Evolutionary conservation across 1,284 basidiomycete species (phyloP).

Genomic region (Rhodofomes roseus): DNA sequence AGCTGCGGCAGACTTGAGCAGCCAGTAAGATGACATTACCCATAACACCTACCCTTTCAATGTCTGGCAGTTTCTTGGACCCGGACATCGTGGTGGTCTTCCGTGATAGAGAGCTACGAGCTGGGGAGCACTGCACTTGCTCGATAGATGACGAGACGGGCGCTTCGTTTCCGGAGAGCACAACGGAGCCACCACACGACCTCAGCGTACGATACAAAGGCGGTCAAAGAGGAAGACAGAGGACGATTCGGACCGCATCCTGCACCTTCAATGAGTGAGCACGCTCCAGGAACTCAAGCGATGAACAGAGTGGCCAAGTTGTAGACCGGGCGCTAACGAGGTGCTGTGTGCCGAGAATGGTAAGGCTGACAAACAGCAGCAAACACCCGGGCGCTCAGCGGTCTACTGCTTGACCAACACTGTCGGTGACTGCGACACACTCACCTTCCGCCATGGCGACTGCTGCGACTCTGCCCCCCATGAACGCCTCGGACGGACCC

Average conservation of each 20-base stretch:
- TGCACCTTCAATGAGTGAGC: background rate
- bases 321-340: background rate
- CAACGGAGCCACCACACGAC: background rate
- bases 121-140: background rate
- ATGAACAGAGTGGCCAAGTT: no score
- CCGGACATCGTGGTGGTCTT: no score
- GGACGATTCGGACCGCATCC: no score
- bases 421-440: background rate
- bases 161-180: background rate
- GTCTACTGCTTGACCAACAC: background rate
- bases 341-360: background rate
- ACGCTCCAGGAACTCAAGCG: no score
- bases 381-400: background rate
- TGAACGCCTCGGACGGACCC: conserved; percentile 29
- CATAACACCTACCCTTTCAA: conserved; percentile 25
- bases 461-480: conserved; percentile 36
- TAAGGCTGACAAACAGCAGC: background rate
- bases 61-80: conserved; percentile 24
- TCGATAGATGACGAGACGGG: background rate
- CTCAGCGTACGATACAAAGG: background rate
- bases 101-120: background rate
- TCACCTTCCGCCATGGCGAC: conserved; percentile 42
- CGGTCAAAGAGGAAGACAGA: background rate
- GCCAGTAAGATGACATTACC: background rate
- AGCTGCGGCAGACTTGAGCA: conserved; percentile 39